Evolutionary conservation across 2,329 filamentous ascomycete genomes (phyloP), one percentile per base, ranked within the genome.

Genomic region (Grosmannia penicillata): DNA sequence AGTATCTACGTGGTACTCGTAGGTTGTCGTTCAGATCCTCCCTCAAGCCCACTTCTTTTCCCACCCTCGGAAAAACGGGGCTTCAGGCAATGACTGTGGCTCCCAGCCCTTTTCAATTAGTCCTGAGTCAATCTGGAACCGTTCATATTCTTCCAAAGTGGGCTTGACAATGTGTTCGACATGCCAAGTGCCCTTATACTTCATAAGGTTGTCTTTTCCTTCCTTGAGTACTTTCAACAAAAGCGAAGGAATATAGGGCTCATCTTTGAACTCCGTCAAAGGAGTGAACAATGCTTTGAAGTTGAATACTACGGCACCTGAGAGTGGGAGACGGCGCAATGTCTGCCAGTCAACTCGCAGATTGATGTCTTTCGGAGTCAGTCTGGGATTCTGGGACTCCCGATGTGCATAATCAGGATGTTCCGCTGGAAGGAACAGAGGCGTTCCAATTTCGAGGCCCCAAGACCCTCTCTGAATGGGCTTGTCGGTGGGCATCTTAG

Each of bases 291-390:
- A 56, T 0, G 80, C 83, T 52, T 89, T 93, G 70, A 89, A 93
- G 55, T 91, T 93, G 62, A 93, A 93, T 0, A 85, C 71, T 2
- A 93, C 63, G 0, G 70, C 78, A 0, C 72, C 82, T 0, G 79
- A 85, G 0, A 93, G 62, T 0, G 85, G 84, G 0, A 93, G 60
- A 3, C 85, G 72, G 2, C 85, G 74, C 4, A 93, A 61, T 0
- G 85, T 93, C 57, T 93, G 86, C 82, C 84, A 93, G 55, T 93
- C 85, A 2, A 91, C 83, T 5, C 85, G 72, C 2, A 93, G 61
- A 43, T 79, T 62, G 45, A 82, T 63, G 25, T 82, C 70, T 0
- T 71, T 64, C 51, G 25, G 23, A 1, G 57, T 59, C 6, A 89
- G 60, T 1, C 10, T 22, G 4, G 36, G 27, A 18, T 25, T 27